Evolutionary conservation across 768 basidiomycete genomes (phyloP).

Genomic region (Phlegmacium glaucopus): DNA sequence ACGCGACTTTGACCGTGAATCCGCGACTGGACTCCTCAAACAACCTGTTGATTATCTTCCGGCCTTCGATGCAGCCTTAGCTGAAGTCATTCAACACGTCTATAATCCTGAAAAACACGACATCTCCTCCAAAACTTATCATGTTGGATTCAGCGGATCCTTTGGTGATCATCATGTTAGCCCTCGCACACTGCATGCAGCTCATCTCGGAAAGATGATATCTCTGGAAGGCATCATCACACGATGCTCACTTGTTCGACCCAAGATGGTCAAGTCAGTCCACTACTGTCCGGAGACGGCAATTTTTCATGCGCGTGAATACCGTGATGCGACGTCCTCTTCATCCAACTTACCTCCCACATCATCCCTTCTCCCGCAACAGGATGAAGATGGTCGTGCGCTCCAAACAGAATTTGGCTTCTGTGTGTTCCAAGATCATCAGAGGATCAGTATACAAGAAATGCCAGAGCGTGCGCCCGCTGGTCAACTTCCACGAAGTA

Average conservation of each 20-base stretch:
- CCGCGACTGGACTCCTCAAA: conserved; percentile 84
- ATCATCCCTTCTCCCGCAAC: conserved; percentile 82
- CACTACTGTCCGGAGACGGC: conserved; percentile 92
- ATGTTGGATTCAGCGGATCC: conserved; percentile 90
- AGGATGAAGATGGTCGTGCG: conserved; percentile 84
- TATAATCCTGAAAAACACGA: conserved; percentile 81
- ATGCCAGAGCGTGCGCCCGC: conserved; percentile 99
- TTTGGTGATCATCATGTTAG: conserved; percentile 99
- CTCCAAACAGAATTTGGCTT: conserved; percentile 92
- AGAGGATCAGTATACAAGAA: conserved; percentile 97
- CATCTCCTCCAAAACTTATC: conserved; percentile 75
- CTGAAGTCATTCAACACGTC: conserved; percentile 66
- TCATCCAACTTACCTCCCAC: conserved; percentile 85
- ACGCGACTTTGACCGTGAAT: conserved; percentile 87
- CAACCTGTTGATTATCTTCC: conserved; percentile 84
- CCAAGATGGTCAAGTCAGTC: conserved; percentile 96
- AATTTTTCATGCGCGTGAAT: conserved; percentile 82
- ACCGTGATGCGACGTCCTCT: conserved; percentile 89
- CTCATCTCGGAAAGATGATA: conserved; percentile 94
- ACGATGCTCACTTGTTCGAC: conserved; percentile 94
- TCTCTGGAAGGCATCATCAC: conserved; percentile 98
- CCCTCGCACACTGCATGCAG: conserved; percentile 84
- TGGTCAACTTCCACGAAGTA: conserved; percentile 93
- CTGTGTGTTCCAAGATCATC: conserved; percentile 92
- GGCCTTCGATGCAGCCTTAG: conserved; percentile 85